Evolutionary conservation across 2,329 filamentous ascomycete genomes (phyloP).

Genomic region (Aspergillus niger): DNA sequence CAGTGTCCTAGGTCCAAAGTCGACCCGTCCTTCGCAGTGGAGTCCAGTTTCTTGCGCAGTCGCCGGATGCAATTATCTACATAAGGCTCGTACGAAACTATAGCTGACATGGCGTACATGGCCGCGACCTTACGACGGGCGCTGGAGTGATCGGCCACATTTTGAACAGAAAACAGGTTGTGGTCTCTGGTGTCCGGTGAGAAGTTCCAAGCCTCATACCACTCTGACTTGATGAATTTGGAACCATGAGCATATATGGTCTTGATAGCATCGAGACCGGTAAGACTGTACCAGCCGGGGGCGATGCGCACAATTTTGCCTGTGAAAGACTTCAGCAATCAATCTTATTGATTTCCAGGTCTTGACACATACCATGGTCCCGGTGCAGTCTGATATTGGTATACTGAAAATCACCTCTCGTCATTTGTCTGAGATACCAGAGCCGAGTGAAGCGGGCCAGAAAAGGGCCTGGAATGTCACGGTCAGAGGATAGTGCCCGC

Average conservation of each 20-base stretch:
- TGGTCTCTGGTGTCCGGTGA: neutral
- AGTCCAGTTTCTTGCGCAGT: constrained; percentile 15
- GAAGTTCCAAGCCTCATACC: neutral
- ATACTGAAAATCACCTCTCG: constrained; percentile 63
- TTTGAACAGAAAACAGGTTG: constrained; percentile 70
- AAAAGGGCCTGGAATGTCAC: constrained; percentile 62
- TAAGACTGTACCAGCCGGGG: constrained; percentile 71
- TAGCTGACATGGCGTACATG: constrained; percentile 19
- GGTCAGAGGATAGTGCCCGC: constrained; percentile 31
- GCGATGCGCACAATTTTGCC: constrained; percentile 70
- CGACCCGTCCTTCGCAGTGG: neutral
- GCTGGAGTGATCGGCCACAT: constrained; percentile 17
- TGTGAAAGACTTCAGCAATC: neutral
- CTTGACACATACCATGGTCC: constrained; percentile 57
- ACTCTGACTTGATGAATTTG: neutral
- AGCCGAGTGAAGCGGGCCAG: constrained; percentile 69
- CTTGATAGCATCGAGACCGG: constrained; percentile 72
- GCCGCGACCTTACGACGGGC: constrained; percentile 20
- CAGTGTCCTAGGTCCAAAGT: constrained; percentile 46
- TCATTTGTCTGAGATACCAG: constrained; percentile 74
- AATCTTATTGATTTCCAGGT: too few relatives aligned
- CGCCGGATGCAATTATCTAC: constrained; percentile 16
- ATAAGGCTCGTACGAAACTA: constrained; percentile 20
- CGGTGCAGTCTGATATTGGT: constrained; percentile 70
- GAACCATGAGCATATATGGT: constrained; percentile 62